Base-by-base conservation (phyloP, 2,329 filamentous ascomycete species). In the Trichoderma guizhouense region DNA sequence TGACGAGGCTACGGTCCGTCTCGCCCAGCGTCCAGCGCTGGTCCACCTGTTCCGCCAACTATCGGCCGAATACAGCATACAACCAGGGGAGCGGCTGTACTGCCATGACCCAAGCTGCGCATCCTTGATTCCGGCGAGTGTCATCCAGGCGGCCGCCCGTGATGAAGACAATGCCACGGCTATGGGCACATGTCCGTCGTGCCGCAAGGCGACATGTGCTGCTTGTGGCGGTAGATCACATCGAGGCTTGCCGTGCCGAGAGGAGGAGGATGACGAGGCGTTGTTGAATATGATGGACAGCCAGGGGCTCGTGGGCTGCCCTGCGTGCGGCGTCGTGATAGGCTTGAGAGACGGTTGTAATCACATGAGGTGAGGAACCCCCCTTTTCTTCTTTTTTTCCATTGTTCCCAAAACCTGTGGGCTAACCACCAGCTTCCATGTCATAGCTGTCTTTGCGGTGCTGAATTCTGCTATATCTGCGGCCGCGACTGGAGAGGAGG, bases 221-320 rank as follows among this genome's bases (percentile, higher is more conserved):
- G 47, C 24, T 0, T 76, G 76, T 7, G 57, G 71, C 5, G 66
- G 28, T 6, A 53, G 12, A 62, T 69, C 66, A 21, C 73, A 79
- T 36, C 55, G 69, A 21, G 69, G 61, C 32, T 34, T 71, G 47
- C 69, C 69, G 7, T 71, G 69, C 8, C 32, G 51, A 9, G 61
- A 58, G 34, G 11, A 58, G 21, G 70, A 51, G 1, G 61, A 53
- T 8, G 62, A 65, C 55, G 77, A 77, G 67, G 74, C 77, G 18
- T 64, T 77, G 9, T 78, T 74, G 76, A 75, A 74, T 21, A 73
- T 66, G 3, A 78, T 78, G 77, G 76, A 78, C 24, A 36, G n/a
- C 1, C 73, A 77, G 11, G 67, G 51, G 5, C 43, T 70, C 1
- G 76, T 78, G 1, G 75, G 77, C 39, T 78, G 77, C 11, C 77